Base-by-base conservation (phyloP, 495 filamentous ascomycete species). In the Aspergillus funiculosus region DNA sequence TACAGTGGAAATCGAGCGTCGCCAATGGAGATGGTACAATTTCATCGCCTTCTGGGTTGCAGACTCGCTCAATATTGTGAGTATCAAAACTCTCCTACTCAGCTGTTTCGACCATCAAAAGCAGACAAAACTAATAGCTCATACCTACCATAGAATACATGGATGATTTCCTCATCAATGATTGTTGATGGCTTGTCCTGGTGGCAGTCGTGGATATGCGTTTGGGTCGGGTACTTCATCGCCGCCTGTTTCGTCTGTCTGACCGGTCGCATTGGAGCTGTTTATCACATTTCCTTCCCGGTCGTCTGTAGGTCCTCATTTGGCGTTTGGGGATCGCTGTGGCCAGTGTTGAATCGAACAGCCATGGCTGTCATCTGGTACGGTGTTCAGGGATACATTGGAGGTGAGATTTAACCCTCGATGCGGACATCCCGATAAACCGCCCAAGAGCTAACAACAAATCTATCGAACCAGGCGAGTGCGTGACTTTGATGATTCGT, bases 131-230 rank as follows among this genome's bases (percentile, higher is more conserved):
- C 57, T 59, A 51, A 61, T 44, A 46, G 32, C n/a, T 9, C 3
- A 11, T 7, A 6, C 14, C 3, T 25, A n/a, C 30, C 13, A 10
- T 38, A 78, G 71, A 96, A 96, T 64, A 96, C 90, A 11, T 96
- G 90, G 90, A 95, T 95, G 90, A 95, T 95, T 50, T 80, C 83
- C 0, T 90, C 86, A 9, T 83, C 86, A 4, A 83, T 83, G 69
- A 90, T 94, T 59, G 74, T 82, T 0, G 70, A 65, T 44, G 86
- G 89, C 5, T 71, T 95, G 35, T 87, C 87, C 4, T 96, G 90
- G 90, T 96, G 90, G 90, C 89, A 95, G 64, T 81, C 87, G 2
- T 95, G 89, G 90, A 69, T 95, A 9, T 92, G 87, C 60, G 80
- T 83, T 29, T 89, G 85, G 85, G 70, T 87, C 18, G 89, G 89